phyloP scores from a whole-genome alignment of 495 filamentous ascomycete genomes.

The Monascus purpureus region DNA sequence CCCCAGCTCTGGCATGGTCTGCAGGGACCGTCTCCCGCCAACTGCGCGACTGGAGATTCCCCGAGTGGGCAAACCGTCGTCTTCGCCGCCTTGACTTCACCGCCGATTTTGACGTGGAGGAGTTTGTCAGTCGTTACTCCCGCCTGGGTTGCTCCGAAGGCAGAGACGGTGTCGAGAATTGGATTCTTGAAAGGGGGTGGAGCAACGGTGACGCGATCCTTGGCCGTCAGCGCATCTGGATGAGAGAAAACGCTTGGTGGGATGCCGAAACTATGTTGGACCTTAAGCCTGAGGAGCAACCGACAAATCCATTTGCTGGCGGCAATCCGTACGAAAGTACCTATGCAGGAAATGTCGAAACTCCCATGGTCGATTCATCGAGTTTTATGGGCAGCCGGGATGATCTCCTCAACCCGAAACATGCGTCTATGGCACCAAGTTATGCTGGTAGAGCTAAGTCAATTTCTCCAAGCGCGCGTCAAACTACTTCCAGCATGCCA shows the following conservation, averaged over 20 bases:
- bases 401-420: slow-evolving; percentile 45
- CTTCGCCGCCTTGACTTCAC: slow-evolving; percentile 93
- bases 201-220: slow-evolving; percentile 93
- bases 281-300: slow-evolving; percentile 49
- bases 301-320: slow-evolving; percentile 18
- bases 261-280: slow-evolving; percentile 96
- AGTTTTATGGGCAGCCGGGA: slow-evolving; percentile 55
- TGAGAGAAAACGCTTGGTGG: slow-evolving; percentile 91
- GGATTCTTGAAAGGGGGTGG: slow-evolving; percentile 93
- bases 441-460: slow-evolving; percentile 45
- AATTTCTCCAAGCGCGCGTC: slow-evolving; percentile 54
- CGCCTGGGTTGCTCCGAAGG: slow-evolving; percentile 80
- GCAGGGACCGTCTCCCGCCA: slow-evolving; percentile 85
- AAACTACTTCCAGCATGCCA: no score
- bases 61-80: slow-evolving; percentile 91
- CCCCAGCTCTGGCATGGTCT: slow-evolving; percentile 65
- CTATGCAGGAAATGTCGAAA: slow-evolving; percentile 12
- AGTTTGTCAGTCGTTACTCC: slow-evolving; percentile 72
- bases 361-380: slow-evolving; percentile 41
- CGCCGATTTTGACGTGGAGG: slow-evolving; percentile 87
- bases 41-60: slow-evolving; percentile 78
- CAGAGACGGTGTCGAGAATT: slow-evolving; percentile 84
- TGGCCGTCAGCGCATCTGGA: slow-evolving; percentile 85
- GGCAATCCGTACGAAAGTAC: slow-evolving; percentile 16
- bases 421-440: slow-evolving; percentile 47